Percentiles rank a stretch among this genome's conserved stretches.
These are phyloP conservation scores for Euphorbia schlechtendalii DNA, from an alignment of 441 rosid genomes.

Conservation along the genomic window DNA sequence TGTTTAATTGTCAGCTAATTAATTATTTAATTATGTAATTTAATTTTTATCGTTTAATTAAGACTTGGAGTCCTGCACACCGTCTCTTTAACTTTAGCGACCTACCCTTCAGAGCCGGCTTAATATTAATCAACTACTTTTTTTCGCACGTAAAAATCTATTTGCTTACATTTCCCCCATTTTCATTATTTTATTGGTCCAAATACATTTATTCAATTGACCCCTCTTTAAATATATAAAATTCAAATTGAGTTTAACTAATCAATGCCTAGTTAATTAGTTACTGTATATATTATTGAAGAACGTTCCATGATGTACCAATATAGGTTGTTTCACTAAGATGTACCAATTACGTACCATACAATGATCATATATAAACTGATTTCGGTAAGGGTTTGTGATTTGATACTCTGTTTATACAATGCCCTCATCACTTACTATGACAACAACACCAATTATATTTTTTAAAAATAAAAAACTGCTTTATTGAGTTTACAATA, in stretches of 20 bases:
- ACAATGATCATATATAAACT: too few relatives aligned
- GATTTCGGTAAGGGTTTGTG: too few relatives aligned
- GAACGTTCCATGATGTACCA: too few relatives aligned
- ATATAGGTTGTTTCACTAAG: too few relatives aligned
- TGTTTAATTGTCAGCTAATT: background rate
- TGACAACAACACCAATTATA: too few relatives aligned
- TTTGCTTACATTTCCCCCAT: background rate
- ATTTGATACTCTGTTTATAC: too few relatives aligned
- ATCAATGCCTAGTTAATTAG: background rate
- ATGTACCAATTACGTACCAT: too few relatives aligned
- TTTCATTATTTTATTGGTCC: background rate
- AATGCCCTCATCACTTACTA: too few relatives aligned
- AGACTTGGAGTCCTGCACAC: slow-evolving; percentile 17
- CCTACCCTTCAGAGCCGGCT: slow-evolving; percentile 5
- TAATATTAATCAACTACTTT: background rate
- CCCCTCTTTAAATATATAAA: background rate
- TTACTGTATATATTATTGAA: too few relatives aligned
- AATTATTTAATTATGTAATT: too few relatives aligned
- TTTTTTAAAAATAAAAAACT: too few relatives aligned
- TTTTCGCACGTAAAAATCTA: background rate
- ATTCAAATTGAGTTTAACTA: background rate
- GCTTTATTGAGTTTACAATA: too few relatives aligned
- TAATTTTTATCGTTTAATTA: background rate
- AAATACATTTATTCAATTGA: background rate
- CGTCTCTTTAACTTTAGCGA: slow-evolving; percentile 4